These are phyloP conservation scores for Ogataea degrootiae DNA, from an alignment of 805 yeast genomes.

Conservation along the genomic window DNA sequence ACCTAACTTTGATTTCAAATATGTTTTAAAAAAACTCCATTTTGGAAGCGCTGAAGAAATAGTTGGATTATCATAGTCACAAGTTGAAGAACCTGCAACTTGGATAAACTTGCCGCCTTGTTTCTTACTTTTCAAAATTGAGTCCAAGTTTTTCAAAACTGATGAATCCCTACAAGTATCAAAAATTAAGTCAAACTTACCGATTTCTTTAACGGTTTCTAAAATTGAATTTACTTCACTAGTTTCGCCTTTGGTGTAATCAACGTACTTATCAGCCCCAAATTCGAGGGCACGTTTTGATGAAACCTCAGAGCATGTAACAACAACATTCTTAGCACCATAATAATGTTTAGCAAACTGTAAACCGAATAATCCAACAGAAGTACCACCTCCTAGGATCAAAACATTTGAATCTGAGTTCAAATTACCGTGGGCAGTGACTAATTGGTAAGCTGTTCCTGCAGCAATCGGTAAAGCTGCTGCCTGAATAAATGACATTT, in stretches of 20 bases:
- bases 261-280: constrained; percentile 59
- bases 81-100: constrained; percentile 51
- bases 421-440: constrained; percentile 25
- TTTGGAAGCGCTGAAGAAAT: constrained; percentile 21
- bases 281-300: constrained; percentile 17
- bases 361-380: constrained; percentile 55
- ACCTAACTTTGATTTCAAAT: constrained; percentile 11
- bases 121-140: constrained; percentile 40
- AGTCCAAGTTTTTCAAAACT: constrained; percentile 38
- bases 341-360: constrained; percentile 51
- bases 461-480: constrained; percentile 63
- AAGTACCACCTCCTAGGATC: constrained; percentile 70
- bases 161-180: constrained; percentile 63
- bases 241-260: constrained; percentile 46
- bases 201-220: constrained; percentile 28
- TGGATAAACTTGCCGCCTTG: constrained; percentile 48
- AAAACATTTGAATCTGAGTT: constrained; percentile 42
- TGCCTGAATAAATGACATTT: constrained; percentile 48
- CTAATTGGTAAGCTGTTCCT: constrained; percentile 49
- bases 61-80: constrained; percentile 27
- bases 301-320: constrained; percentile 38
- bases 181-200: constrained; percentile 48
- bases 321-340: constrained; percentile 48
- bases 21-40: neutral
- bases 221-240: constrained; percentile 33